Conservation (phyloP, 2,329 filamentous ascomycete genomes). For the Stemphylium beticola region DNA sequence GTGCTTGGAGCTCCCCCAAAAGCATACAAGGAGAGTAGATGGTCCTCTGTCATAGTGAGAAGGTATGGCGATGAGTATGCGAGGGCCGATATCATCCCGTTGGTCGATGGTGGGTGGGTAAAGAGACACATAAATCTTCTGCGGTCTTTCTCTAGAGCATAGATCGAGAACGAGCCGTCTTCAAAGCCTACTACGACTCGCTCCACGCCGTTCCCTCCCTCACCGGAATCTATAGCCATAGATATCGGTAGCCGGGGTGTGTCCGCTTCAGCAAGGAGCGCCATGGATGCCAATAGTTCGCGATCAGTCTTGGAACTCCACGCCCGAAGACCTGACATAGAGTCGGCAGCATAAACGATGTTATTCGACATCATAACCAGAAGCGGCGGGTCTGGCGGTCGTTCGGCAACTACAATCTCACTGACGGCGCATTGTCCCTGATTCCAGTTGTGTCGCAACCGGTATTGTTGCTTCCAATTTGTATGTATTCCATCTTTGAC, state of each 20-base stretch:
- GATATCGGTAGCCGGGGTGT: conserved; percentile 60
- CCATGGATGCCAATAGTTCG: conserved; percentile 62
- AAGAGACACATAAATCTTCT: conserved; percentile 60
- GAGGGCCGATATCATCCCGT: conserved; percentile 71
- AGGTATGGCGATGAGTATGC: conserved; percentile 78
- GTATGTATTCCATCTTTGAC: conserved; percentile 59
- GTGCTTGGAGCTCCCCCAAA: conserved; percentile 50
- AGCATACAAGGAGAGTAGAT: conserved; percentile 77
- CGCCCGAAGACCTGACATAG: conserved; percentile 71
- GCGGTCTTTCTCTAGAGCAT: conserved; percentile 61
- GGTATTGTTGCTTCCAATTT: conserved; percentile 90
- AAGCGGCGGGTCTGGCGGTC: conserved; percentile 62
- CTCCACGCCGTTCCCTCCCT: conserved; percentile 36
- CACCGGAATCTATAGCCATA: conserved; percentile 65
- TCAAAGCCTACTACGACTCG: conserved; percentile 47
- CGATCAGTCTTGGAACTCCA: conserved; percentile 72
- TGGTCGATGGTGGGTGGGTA: conserved; percentile 65
- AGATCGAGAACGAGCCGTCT: conserved; percentile 65
- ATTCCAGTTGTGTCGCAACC: conserved; percentile 89
- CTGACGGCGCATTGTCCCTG: conserved; percentile 79
- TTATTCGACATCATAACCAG: conserved; percentile 80
- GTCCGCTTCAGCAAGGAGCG: conserved; percentile 26
- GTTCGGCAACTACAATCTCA: conserved; percentile 70
- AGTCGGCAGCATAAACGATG: conserved; percentile 78
- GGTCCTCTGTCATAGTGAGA: conserved; percentile 76